phyloP scores from a whole-genome alignment of 352 stramenopile genomes.

The Globisporangium nodosum region DNA sequence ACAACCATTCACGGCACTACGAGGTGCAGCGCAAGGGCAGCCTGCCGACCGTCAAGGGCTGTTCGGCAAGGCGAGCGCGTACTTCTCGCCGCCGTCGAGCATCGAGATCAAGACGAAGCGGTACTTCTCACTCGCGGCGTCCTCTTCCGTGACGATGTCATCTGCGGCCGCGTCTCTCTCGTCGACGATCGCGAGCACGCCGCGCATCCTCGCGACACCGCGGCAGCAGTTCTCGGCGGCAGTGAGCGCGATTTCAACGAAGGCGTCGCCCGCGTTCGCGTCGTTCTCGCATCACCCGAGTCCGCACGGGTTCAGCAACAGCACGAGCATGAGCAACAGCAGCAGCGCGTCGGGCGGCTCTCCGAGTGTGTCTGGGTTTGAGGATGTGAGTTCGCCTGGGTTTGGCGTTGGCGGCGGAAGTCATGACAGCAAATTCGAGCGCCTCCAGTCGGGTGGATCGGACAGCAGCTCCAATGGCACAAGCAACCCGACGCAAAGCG shows the following conservation, averaged over 20 bases:
- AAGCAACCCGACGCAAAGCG: background rate
- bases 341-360: conserved; percentile 1
- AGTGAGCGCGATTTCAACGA: conserved; percentile 72
- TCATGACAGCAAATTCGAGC: background rate
- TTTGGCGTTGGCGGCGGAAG: background rate
- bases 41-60: conserved; percentile 22
- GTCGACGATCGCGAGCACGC: conserved; percentile 69
- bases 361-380: conserved; percentile 6
- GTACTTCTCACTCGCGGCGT: conserved; percentile 53
- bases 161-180: conserved; percentile 66
- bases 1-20: conserved; percentile 23
- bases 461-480: background rate
- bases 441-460: background rate
- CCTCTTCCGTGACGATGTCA: conserved; percentile 61
- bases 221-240: conserved; percentile 73
- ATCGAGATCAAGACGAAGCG: conserved; percentile 64
- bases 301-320: conserved; percentile 4
- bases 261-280: conserved; percentile 59
- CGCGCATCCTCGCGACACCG: conserved; percentile 51
- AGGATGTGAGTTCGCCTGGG: background rate
- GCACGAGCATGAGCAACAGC: conserved; percentile 1
- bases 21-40: conserved; percentile 6
- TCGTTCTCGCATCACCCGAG: conserved; percentile 36
- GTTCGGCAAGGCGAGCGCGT: conserved; percentile 46
- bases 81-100: conserved; percentile 54